phyloP scores from a whole-genome alignment of 2,329 filamentous ascomycete species.

The Drechslerella stenobrocha region DNA sequence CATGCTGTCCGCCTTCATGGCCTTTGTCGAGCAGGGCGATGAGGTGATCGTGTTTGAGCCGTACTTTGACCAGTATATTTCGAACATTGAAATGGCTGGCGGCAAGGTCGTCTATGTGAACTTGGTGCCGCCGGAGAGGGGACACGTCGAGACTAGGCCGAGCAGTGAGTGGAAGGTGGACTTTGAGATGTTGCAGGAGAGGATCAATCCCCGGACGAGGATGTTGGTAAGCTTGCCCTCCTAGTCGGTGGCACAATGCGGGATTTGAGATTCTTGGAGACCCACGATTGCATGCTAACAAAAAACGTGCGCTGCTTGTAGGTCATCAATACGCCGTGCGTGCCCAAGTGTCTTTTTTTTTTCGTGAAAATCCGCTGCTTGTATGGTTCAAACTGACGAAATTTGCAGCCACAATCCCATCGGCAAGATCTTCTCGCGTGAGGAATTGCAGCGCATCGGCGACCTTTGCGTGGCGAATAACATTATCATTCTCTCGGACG shows the following conservation, averaged over 20 bases:
- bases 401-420: conserved; percentile 76
- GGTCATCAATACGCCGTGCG: conserved; percentile 61
- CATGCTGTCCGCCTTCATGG: conserved; percentile 89
- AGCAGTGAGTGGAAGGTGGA: conserved; percentile 87
- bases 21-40: conserved; percentile 88
- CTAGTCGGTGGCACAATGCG: conserved; percentile 56
- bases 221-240: conserved; percentile 99
- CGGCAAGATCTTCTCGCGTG: conserved; percentile 86
- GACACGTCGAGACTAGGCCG: conserved; percentile 76
- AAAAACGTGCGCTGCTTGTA: conserved; percentile 51
- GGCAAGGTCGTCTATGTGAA: conserved; percentile 94
- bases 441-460: conserved; percentile 81
- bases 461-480: conserved; percentile 89
- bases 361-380: too few species aligned
- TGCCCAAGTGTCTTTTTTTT: too few species aligned
- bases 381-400: background rate
- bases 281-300: too few species aligned
- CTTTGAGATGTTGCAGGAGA: conserved; percentile 76
- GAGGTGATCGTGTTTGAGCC: conserved; percentile 98
- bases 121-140: conserved; percentile 82
- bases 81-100: conserved; percentile 97
- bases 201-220: conserved; percentile 83
- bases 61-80: conserved; percentile 99
- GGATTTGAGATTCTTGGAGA: background rate
- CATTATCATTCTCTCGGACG: conserved; percentile 88